phyloP scores from a whole-genome alignment of 2,329 filamentous ascomycete species.

The Tolypocladium tundrense region DNA sequence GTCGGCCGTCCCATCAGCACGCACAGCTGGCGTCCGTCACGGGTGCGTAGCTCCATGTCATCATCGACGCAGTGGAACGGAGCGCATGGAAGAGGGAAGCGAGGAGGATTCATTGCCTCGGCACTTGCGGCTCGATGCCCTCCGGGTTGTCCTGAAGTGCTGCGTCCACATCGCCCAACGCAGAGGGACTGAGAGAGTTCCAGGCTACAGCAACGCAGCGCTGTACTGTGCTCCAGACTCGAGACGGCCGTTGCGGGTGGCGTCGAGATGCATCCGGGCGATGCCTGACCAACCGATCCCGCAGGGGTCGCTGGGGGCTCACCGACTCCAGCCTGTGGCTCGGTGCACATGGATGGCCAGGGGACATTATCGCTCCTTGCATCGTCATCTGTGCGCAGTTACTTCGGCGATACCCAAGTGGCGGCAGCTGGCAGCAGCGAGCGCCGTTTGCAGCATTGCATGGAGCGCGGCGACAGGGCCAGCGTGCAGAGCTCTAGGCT shows the following conservation, averaged over 20 bases:
- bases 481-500: background rate
- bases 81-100: background rate
- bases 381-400: background rate
- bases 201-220: background rate
- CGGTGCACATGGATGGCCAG: background rate
- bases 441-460: background rate
- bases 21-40: background rate
- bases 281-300: background rate
- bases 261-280: background rate
- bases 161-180: background rate
- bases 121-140: too few relatives aligned
- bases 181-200: background rate
- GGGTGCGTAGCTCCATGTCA: background rate
- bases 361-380: background rate
- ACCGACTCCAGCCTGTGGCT: background rate
- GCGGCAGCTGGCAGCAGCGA: too few relatives aligned
- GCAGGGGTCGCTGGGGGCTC: background rate
- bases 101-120: background rate
- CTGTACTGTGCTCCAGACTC: background rate
- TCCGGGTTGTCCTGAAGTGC: background rate
- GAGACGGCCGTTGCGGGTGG: background rate
- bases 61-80: background rate
- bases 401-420: background rate
- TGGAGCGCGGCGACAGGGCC: background rate
- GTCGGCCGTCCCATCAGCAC: background rate